Conservation (phyloP, 768 basidiomycete genomes). For the Hypholoma fasciculare region DNA sequence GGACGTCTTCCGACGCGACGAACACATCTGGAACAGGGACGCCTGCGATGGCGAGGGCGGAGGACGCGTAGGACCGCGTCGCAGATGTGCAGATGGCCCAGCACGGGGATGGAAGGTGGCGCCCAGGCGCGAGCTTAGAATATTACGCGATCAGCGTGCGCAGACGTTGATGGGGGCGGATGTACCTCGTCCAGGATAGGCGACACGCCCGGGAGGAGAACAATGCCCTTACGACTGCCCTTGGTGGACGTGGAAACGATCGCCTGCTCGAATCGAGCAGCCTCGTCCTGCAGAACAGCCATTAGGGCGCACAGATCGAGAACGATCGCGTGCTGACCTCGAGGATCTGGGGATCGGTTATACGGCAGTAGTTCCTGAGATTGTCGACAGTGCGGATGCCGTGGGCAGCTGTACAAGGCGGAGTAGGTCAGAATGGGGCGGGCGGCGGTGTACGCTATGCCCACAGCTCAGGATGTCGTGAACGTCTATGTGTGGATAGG, state of each 20-base stretch:
- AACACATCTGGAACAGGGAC: conserved; percentile 74
- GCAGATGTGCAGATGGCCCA: conserved; percentile 94
- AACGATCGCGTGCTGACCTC: conserved; percentile 44
- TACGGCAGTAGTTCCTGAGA: conserved; percentile 67
- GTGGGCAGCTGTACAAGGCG: conserved; percentile 57
- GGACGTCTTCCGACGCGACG: conserved; percentile 83
- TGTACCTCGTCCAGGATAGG: conserved; percentile 57
- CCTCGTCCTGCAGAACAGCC: conserved; percentile 53
- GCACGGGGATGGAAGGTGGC: conserved; percentile 52
- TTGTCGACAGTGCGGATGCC: conserved; percentile 87
- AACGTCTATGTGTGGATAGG: conserved; percentile 68
- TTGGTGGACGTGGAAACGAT: conserved; percentile 63
- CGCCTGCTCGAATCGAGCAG: conserved; percentile 76
- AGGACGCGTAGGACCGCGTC: conserved; percentile 70
- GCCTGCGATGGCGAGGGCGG: conserved; percentile 65
- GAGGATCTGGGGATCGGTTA: conserved; percentile 66
- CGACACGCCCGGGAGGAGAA: conserved; percentile 71
- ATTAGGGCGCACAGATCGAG: conserved; percentile 8
- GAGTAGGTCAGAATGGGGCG: conserved; percentile 1
- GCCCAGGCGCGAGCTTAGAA: conserved; percentile 34
- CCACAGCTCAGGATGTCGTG: conserved; percentile 62
- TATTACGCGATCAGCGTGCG: conserved; percentile 6
- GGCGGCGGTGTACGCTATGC: conserved; percentile 23
- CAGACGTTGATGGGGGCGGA: neutral
- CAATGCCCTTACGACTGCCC: conserved; percentile 60